These are phyloP conservation scores for Blastobotrys ciferrii DNA, from an alignment of 1,139 yeast species.

Conservation along the genomic window DNA sequence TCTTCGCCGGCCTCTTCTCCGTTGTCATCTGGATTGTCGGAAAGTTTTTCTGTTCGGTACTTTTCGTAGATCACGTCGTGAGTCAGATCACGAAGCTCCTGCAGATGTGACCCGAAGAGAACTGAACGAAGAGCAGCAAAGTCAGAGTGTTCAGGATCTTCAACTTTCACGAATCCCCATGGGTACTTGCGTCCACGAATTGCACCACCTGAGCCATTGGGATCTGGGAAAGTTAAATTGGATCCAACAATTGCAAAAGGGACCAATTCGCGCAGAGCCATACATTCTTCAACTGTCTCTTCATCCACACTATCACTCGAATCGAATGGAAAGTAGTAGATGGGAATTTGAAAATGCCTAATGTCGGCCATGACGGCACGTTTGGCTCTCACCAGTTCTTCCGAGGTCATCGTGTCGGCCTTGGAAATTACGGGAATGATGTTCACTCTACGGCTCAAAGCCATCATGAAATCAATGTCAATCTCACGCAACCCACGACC, in stretches of 20 bases:
- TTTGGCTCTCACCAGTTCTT: constrained; percentile 70
- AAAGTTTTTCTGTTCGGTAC: constrained; percentile 86
- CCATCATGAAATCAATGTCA: constrained; percentile 74
- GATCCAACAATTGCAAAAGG: constrained; percentile 89
- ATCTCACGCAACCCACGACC: constrained; percentile 75
- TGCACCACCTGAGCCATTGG: constrained; percentile 18
- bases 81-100: constrained; percentile 89
- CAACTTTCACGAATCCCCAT: constrained; percentile 75
- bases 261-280: constrained; percentile 65
- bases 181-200: constrained; percentile 87
- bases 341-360: constrained; percentile 72
- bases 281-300: constrained; percentile 80
- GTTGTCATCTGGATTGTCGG: constrained; percentile 28
- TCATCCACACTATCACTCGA: constrained; percentile 45
- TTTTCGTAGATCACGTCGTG: constrained; percentile 89
- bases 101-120: constrained; percentile 84
- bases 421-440: constrained; percentile 84
- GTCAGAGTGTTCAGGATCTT: constrained; percentile 80
- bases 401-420: constrained; percentile 80
- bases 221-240: constrained; percentile 27
- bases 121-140: constrained; percentile 81
- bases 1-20: background rate
- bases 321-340: constrained; percentile 74
- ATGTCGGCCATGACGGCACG: constrained; percentile 67
- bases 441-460: constrained; percentile 77